Percentiles rank a stretch among this genome's conserved stretches.
phyloP scores from a whole-genome alignment of 345 rosid species.

The Euphorbia peplus region DNA sequence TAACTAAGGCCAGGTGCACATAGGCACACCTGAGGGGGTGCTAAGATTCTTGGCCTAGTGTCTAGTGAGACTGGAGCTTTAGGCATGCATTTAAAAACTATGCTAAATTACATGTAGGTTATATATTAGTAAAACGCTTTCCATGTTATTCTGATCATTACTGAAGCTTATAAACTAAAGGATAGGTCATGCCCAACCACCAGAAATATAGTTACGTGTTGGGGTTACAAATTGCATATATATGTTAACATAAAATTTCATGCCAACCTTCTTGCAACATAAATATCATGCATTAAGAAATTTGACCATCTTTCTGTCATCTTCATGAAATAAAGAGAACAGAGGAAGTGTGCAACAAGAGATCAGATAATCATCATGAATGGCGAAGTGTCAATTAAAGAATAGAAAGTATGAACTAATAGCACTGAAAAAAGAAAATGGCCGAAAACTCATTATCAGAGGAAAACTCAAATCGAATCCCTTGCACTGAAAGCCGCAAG shows the following conservation, averaged over 20 bases:
- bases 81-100: too few species aligned
- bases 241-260: background rate
- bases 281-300: background rate
- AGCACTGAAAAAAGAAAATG: slow-evolving; percentile 12
- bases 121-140: too few species aligned
- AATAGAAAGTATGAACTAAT: background rate
- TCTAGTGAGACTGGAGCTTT: too few species aligned
- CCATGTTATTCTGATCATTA: too few species aligned
- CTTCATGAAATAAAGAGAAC: background rate
- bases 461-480: background rate
- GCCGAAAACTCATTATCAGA: slow-evolving; percentile 14
- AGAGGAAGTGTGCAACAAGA: background rate
- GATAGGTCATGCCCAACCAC: too few species aligned
- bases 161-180: too few species aligned
- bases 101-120: background rate
- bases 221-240: background rate
- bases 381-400: background rate
- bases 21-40: too few species aligned
- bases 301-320: background rate
- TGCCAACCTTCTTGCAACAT: background rate
- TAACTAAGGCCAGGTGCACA: too few species aligned
- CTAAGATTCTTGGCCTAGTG: too few species aligned
- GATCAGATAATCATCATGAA: background rate
- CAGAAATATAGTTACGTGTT: background rate
- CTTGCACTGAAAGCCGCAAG: slow-evolving; percentile 1